Percentiles rank a stretch among this genome's conserved stretches.
Conservation (phyloP, 805 yeast species). For the Saturnispora galanensis region DNA sequence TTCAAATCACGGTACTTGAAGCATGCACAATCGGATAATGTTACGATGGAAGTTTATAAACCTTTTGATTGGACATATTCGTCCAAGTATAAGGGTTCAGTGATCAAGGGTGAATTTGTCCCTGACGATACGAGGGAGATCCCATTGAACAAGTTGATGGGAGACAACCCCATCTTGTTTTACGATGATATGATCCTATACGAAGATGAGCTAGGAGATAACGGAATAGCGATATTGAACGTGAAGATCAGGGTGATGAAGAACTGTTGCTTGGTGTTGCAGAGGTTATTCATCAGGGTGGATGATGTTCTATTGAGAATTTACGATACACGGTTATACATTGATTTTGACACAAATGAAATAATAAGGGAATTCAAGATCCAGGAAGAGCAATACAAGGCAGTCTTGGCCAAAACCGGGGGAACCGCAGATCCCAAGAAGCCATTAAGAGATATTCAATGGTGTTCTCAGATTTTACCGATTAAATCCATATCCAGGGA, state of each 20-base stretch:
- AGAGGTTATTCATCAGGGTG: slow-evolving; percentile 75
- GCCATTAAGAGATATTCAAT: slow-evolving; percentile 68
- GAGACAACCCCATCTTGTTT: slow-evolving; percentile 72
- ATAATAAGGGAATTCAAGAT: slow-evolving; percentile 71
- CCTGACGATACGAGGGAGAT: slow-evolving; percentile 30
- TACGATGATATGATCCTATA: slow-evolving; percentile 81
- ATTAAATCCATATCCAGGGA: slow-evolving; percentile 19
- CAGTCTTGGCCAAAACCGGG: slow-evolving; percentile 28
- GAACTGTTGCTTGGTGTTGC: slow-evolving; percentile 59
- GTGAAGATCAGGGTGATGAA: slow-evolving; percentile 87
- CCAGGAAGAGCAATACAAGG: slow-evolving; percentile 48
- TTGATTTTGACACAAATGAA: slow-evolving; percentile 58
- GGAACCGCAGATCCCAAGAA: slow-evolving; percentile 49
- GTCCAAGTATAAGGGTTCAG: slow-evolving; percentile 62
- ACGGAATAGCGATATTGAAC: slow-evolving; percentile 74
- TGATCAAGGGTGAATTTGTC: slow-evolving; percentile 16
- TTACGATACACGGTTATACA: slow-evolving; percentile 73
- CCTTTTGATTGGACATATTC: slow-evolving; percentile 98
- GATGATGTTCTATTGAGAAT: slow-evolving; percentile 83
- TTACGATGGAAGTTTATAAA: slow-evolving; percentile 50
- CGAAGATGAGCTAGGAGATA: slow-evolving; percentile 95
- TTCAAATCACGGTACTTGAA: slow-evolving; percentile 31
- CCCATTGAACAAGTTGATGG: slow-evolving; percentile 63
- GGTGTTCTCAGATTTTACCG: slow-evolving; percentile 52
- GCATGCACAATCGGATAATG: slow-evolving; percentile 13